phyloP scores from a whole-genome alignment of 2,329 filamentous ascomycete species.

The Salinomyces thailandicus region DNA sequence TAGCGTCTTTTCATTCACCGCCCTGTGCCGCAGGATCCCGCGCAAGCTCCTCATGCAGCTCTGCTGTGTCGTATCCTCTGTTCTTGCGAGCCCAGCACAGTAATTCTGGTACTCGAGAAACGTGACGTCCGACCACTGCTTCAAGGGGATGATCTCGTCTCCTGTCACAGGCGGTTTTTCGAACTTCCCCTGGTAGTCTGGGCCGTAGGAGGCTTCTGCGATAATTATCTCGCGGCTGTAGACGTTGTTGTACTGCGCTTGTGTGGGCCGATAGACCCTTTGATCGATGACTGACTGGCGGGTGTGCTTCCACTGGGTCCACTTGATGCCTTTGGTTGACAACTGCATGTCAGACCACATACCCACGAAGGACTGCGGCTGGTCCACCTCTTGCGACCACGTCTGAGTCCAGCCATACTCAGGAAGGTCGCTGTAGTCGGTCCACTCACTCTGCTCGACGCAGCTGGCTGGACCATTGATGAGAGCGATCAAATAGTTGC shows the following conservation, averaged over 20 bases:
- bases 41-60: background rate
- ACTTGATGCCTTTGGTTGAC: background rate
- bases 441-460: background rate
- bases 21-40: background rate
- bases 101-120: conserved; percentile 9
- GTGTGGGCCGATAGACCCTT: background rate
- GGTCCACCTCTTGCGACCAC: background rate
- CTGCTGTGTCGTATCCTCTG: conserved; percentile 2
- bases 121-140: conserved; percentile 8
- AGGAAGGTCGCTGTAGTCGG: background rate
- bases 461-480: background rate
- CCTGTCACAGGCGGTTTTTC: conserved; percentile 4
- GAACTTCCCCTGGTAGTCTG: conserved; percentile 1
- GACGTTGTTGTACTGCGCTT: background rate
- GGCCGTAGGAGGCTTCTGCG: conserved; percentile 1
- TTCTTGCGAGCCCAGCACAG: conserved; percentile 2
- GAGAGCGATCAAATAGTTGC: background rate
- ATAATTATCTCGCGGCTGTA: background rate
- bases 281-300: background rate
- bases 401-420: background rate
- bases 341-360: background rate
- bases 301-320: background rate
- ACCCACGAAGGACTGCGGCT: background rate
- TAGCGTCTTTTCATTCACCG: conserved; percentile 1
- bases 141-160: conserved; percentile 3